Evolutionary conservation across 2,329 filamentous ascomycete species (phyloP).

Genomic region (Periconia sp.): DNA sequence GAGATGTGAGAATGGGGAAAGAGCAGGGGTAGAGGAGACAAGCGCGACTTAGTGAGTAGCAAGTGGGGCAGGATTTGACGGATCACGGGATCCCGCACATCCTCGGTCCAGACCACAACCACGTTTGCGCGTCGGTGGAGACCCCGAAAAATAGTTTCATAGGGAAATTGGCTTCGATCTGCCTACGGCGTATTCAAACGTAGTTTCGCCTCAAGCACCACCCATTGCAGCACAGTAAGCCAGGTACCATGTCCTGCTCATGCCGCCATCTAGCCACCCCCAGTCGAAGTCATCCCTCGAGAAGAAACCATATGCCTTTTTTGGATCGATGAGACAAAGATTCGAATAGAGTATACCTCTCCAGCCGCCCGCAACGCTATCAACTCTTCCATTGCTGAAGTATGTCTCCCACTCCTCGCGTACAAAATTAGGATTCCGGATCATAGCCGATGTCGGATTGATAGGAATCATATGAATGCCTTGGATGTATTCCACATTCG

Average conservation of each 20-base stretch:
- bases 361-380: constrained; percentile 77
- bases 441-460: constrained; percentile 72
- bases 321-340: constrained; percentile 76
- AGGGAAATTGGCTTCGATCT: too few species aligned
- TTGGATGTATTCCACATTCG: constrained; percentile 69
- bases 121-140: too few species aligned
- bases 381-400: constrained; percentile 73
- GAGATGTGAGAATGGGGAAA: constrained; percentile 2
- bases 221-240: constrained; percentile 42
- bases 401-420: constrained; percentile 70
- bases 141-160: too few species aligned
- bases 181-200: too few species aligned
- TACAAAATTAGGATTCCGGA: constrained; percentile 75
- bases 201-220: too few species aligned
- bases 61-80: too few species aligned
- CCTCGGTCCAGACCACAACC: too few species aligned
- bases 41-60: too few species aligned
- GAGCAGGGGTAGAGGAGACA: background rate
- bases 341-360: constrained; percentile 85
- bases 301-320: constrained; percentile 77
- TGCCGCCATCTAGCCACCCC: constrained; percentile 79
- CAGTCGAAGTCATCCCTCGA: constrained; percentile 68
- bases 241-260: constrained; percentile 53
- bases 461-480: constrained; percentile 86
- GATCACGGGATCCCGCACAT: too few species aligned